Base-by-base conservation (phyloP, 2,329 filamentous ascomycete genomes). In the Stemphylium lycopersici region DNA sequence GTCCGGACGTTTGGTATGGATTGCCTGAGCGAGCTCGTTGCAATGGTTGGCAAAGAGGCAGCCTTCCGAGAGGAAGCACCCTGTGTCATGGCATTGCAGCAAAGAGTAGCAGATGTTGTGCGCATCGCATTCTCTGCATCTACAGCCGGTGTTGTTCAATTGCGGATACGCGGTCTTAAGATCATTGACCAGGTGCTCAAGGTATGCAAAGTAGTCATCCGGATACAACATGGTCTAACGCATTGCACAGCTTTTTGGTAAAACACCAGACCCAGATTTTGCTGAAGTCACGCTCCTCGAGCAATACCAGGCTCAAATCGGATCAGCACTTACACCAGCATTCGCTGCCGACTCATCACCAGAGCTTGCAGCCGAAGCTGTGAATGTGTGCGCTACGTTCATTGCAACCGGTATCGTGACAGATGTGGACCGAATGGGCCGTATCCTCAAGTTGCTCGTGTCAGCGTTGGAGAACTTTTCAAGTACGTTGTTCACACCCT, bases 271-370 rank as follows among this genome's bases (percentile, higher is more conserved):
- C 76, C 96, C 95, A 0, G 95, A 99, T 72, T 99, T 99, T 70
- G 86, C 93, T n/a, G 95, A 99, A 76, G 95, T 90, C 0, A 96
- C 96, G 77, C 82, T 99, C 13, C 83, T 99, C 3, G 96, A 99
- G 74, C 95, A 99, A 75, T 99, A 99, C 69, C 96, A 99, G 76
- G 95, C 95, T 4, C 95, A 99, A 72, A 99, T 99, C 71, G 93
- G 93, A 67, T 98, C 95, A 15, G 95, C 95, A 0, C 81, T 99
- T 57, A 99, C 96, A 0, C 95, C 95, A 3, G 96, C 95, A 0
- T 99, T 99, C 77, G 93, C 95, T 1, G 89, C 88, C 3, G 95
- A 99, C 74, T 99, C 95, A 0, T 97, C 93, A 0, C 93, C 96
- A 0, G 95, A 99, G 74, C 81, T 99, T 13, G 96, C 95, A 6